These are phyloP conservation scores for Cyanodermella asteris DNA, from an alignment of 2,329 filamentous ascomycete genomes.

Conservation along the genomic window DNA sequence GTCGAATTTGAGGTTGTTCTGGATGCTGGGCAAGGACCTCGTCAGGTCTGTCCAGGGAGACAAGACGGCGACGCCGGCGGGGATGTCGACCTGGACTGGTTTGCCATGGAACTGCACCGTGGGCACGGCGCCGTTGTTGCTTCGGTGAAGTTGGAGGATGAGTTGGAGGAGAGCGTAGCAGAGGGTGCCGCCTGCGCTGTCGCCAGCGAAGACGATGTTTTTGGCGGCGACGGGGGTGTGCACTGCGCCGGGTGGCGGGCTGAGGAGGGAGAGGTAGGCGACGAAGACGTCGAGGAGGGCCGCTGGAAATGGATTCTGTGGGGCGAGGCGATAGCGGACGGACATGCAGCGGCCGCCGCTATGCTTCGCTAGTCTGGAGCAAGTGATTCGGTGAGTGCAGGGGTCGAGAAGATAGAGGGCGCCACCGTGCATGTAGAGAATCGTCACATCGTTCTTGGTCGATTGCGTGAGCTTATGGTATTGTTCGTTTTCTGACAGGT, in stretches of 20 bases:
- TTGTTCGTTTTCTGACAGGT: conserved; percentile 39
- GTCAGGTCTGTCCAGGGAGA: conserved; percentile 55
- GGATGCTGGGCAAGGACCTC: conserved; percentile 36
- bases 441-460: conserved; percentile 36
- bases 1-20: conserved; percentile 33
- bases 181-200: conserved; percentile 57
- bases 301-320: conserved; percentile 52
- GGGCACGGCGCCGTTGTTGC: conserved; percentile 10
- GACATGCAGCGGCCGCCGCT: conserved; percentile 47
- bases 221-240: conserved; percentile 42
- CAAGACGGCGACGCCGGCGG: conserved; percentile 39
- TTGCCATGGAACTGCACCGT: conserved; percentile 19
- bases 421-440: conserved; percentile 58
- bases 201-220: conserved; percentile 50
- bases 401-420: conserved; percentile 55
- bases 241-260: conserved; percentile 42
- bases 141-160: conserved; percentile 37
- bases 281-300: conserved; percentile 51
- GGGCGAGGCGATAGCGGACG: conserved; percentile 53
- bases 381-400: conserved; percentile 36
- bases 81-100: conserved; percentile 37
- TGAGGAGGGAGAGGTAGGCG: conserved; percentile 50
- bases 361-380: conserved; percentile 40
- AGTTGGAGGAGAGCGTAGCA: conserved; percentile 44
- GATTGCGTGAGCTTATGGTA: conserved; percentile 48